These are phyloP conservation scores for Penicillium italicum DNA, from an alignment of 2,329 filamentous ascomycete species.

Conservation along the genomic window DNA sequence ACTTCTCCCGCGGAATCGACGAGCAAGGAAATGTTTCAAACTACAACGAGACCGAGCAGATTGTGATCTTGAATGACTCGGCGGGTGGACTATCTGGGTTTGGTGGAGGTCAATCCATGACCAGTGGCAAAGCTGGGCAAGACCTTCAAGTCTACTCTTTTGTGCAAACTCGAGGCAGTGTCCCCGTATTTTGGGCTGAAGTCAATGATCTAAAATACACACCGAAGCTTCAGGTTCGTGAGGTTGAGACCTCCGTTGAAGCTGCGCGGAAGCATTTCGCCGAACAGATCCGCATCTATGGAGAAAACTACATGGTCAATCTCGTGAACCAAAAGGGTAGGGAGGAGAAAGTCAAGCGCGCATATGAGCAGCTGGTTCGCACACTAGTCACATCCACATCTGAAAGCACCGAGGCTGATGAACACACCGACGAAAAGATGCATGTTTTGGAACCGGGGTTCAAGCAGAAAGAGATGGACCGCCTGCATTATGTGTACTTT, in stretches of 20 bases:
- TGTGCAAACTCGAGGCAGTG: slow-evolving; percentile 92
- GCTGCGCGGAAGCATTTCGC: slow-evolving; percentile 85
- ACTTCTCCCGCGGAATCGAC: slow-evolving; percentile 91
- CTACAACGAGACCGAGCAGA: slow-evolving; percentile 97
- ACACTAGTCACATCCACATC: slow-evolving; percentile 66
- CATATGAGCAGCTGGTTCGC: slow-evolving; percentile 87
- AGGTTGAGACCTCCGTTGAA: slow-evolving; percentile 72
- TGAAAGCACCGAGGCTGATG: slow-evolving; percentile 64
- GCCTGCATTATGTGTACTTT: slow-evolving; percentile 94
- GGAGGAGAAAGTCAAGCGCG: slow-evolving; percentile 82
- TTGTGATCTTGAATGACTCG: slow-evolving; percentile 82
- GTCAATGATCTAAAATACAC: slow-evolving; percentile 90
- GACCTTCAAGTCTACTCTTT: slow-evolving; percentile 91
- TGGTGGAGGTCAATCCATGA: slow-evolving; percentile 69
- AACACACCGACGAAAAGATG: slow-evolving; percentile 72
- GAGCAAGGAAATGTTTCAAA: slow-evolving; percentile 95
- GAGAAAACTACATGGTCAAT: slow-evolving; percentile 96
- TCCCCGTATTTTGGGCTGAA: slow-evolving; percentile 94
- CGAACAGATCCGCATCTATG: slow-evolving; percentile 89
- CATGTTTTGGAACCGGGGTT: slow-evolving; percentile 66
- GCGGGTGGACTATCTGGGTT: slow-evolving; percentile 73
- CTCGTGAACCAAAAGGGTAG: slow-evolving; percentile 94
- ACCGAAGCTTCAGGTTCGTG: slow-evolving; percentile 82
- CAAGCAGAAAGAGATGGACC: slow-evolving; percentile 66
- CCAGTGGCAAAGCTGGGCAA: slow-evolving; percentile 67